Evolutionary conservation across 768 basidiomycete genomes (phyloP), one percentile per base, ranked within the genome.

Genomic region (Tremella mesenterica): DNA sequence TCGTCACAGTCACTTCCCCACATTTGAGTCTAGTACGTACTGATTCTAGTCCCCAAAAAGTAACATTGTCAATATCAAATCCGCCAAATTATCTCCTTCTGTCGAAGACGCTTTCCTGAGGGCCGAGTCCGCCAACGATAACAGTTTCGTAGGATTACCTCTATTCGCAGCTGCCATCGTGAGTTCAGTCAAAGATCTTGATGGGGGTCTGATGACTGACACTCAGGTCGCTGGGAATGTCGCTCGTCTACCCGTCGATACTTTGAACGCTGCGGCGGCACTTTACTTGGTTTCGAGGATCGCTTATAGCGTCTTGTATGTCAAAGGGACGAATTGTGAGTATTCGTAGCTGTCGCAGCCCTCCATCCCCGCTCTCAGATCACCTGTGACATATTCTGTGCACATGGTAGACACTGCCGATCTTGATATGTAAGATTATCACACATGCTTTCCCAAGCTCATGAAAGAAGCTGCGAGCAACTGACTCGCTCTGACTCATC

Each of bases 291-390:
- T 44, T 18, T 59, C 61, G 10, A 27, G 65, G 48, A 31, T 52
- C 1, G 58, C 48, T 7, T 70, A 60, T 53, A 64, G 33, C 31
- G 31, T 59, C 33, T 47, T 67, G 14, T 70, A 67, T 64, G 64
- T 67, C 58, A 67, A 58, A 55, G 56, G 53, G 18, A 54, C 63
- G 14, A 48, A 55, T 26, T 36, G 61, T 66, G 50, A 57, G 62
- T 54, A 18, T 18, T 41, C n/a, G 38, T 41, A n/a, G 4, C 4
- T 41, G n/a, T 23, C 38, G n/a, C 6, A 6, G 27, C 12, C 39
- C 9, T n/a, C 33, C 29, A 9, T 34, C 13, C 27, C 5, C 13
- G 29, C 8, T 4, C 25, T 9, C 3, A 26, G 27, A n/a, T n/a
- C n/a, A n/a, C n/a, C n/a, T n/a, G n/a, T n/a, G n/a, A n/a, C n/a